Percentiles rank a stretch among this genome's conserved stretches.
These are phyloP conservation scores for Diplocarpon rosae DNA, from an alignment of 2,329 filamentous ascomycete species.

Conservation along the genomic window DNA sequence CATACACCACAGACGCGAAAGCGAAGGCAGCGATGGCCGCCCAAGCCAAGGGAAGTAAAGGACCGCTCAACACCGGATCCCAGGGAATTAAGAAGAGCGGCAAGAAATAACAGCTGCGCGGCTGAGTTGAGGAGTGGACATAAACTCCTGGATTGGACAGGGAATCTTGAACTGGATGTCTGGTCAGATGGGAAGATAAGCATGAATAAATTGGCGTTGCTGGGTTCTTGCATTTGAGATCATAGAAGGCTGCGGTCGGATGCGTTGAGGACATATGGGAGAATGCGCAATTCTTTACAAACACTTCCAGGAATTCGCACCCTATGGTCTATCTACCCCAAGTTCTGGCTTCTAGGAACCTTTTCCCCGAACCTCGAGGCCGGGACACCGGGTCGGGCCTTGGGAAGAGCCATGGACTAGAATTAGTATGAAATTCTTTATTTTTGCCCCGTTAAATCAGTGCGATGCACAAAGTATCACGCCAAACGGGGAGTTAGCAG, in stretches of 20 bases:
- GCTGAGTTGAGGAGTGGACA: background rate
- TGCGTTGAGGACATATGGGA: background rate
- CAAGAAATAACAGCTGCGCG: slow-evolving; percentile 60
- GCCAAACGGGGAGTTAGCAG: no score
- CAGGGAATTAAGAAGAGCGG: slow-evolving; percentile 98
- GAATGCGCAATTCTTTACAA: background rate
- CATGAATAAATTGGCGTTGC: slow-evolving; percentile 8
- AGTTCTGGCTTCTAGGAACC: no score
- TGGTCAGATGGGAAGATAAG: background rate
- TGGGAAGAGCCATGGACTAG: no score
- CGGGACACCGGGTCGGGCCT: no score
- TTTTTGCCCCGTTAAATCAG: no score
- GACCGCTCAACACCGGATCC: slow-evolving; percentile 70
- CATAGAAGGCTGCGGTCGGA: slow-evolving; percentile 3
- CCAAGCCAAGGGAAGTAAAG: slow-evolving; percentile 69
- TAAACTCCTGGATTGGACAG: background rate
- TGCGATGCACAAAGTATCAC: no score
- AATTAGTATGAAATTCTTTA: no score
- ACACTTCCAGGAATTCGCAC: background rate
- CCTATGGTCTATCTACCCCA: no score
- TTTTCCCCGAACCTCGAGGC: no score
- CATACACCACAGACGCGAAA: slow-evolving; percentile 53
- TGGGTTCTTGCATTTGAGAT: background rate
- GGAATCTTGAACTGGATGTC: no score
- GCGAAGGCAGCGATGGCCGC: slow-evolving; percentile 74